Base-by-base conservation (phyloP, 345 rosid genomes). In the Camelina neglecta region DNA sequence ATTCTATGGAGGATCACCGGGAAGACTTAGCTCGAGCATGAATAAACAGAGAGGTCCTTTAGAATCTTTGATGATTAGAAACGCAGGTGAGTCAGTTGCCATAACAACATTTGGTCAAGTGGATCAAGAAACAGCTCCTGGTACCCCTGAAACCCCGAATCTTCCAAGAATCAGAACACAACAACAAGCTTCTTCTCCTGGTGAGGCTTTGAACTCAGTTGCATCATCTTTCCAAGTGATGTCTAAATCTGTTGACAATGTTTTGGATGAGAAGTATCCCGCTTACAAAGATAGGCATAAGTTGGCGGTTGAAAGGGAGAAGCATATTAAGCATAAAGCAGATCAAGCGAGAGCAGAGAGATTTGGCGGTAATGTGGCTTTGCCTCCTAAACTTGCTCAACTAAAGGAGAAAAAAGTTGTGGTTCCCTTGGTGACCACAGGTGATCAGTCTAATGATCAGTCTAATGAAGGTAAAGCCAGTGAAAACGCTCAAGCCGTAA, bases 261-360 rank as follows among this genome's bases (percentile, higher is more conserved):
- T 86, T 69, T 58, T 86, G 74, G 86, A 85, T 70, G 97, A 90
- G 74, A 95, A 95, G 72, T 92, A 90, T 80, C 99, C 97, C 3
- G 96, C 96, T 33, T 92, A 88, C 62, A 90, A 89, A 80, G 99
- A 92, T 77, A 83, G 99, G 62, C 99, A 92, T 75, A 95, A 86
- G 84, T 72, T 95, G 74, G 96, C 97, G 48, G 73, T 88, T 65
- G 99, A 92, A 80, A 86, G 97, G 76, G 99, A 95, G 88, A 88
- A 89, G 81, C 85, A 81, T 13, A 86, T 92, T 65, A 95, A 92
- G 84, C 86, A 85, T 72, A 90, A 80, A 75, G 97, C 98, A 0
- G 94, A 88, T 65, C 75, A 85, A 83, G 99, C 97, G 5, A 87
- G 99, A 80, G 87, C 88, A 44, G 85, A 70, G 63, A 85, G 83